These are phyloP conservation scores for Mycena vulgaris DNA, from an alignment of 768 basidiomycete genomes.

Conservation along the genomic window DNA sequence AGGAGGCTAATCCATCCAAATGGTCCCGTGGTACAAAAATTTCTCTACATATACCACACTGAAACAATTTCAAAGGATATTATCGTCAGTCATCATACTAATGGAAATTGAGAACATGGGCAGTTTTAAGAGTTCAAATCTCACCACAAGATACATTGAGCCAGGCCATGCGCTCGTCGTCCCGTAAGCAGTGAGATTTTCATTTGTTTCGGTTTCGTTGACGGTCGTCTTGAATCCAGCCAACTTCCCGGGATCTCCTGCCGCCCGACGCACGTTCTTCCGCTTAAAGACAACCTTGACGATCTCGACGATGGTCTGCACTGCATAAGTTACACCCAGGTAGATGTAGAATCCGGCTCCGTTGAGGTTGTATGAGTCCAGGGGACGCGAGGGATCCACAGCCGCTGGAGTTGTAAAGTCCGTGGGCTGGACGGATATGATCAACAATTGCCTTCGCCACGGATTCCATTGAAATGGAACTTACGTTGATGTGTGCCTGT, in stretches of 20 bases:
- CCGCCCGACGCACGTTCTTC: constrained; percentile 62
- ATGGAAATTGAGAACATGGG: neutral
- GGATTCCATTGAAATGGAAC: neutral
- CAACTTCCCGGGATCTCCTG: constrained; percentile 59
- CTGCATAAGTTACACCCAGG: constrained; percentile 53
- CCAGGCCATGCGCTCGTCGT: constrained; percentile 56
- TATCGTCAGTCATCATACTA: constrained; percentile 6
- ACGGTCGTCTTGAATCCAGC: constrained; percentile 48
- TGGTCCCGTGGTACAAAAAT: too few relatives aligned
- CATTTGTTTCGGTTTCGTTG: constrained; percentile 54
- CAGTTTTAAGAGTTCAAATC: neutral
- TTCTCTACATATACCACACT: too few relatives aligned
- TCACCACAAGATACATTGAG: constrained; percentile 52
- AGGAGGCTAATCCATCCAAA: too few relatives aligned
- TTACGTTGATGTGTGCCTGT: constrained; percentile 53
- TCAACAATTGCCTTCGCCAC: neutral
- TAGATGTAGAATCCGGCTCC: constrained; percentile 61
- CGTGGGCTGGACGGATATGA: constrained; percentile 16
- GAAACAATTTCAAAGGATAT: too few relatives aligned
- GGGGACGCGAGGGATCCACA: constrained; percentile 32
- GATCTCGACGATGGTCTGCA: constrained; percentile 59
- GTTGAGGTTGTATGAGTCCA: constrained; percentile 40
- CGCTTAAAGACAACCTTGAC: constrained; percentile 62
- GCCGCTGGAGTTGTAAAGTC: constrained; percentile 33
- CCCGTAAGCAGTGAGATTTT: constrained; percentile 52